These are phyloP conservation scores for Globisporangium orthogonon DNA, from an alignment of 352 stramenopile genomes.

Conservation along the genomic window DNA sequence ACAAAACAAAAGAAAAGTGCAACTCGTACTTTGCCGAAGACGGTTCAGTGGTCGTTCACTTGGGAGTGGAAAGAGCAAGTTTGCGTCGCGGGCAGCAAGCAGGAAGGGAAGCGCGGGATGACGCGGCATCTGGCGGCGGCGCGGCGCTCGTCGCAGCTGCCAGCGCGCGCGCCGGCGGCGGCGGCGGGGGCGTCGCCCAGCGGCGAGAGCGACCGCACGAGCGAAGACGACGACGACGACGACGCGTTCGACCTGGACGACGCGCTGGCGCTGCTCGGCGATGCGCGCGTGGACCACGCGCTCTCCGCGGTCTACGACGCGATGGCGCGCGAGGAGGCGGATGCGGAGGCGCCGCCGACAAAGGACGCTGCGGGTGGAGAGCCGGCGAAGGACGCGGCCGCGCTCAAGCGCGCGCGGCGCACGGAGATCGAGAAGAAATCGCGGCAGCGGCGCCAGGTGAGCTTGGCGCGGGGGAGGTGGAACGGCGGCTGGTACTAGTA, in stretches of 20 bases:
- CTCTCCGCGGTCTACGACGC: slow-evolving; percentile 7
- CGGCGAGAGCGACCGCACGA: slow-evolving; percentile 5
- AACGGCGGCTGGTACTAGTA: too few relatives aligned
- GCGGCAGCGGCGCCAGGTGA: slow-evolving; percentile 28
- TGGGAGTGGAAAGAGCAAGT: too few relatives aligned
- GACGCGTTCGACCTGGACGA: slow-evolving; percentile 7
- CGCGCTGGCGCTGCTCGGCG: not conserved
- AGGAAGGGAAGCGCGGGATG: too few relatives aligned
- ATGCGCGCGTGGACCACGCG: not conserved
- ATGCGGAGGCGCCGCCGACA: not conserved
- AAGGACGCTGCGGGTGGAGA: too few relatives aligned
- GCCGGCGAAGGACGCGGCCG: too few relatives aligned
- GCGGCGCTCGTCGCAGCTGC: too few relatives aligned
- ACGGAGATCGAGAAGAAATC: slow-evolving; percentile 65
- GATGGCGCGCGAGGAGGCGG: slow-evolving; percentile 2
- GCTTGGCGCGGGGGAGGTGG: too few relatives aligned
- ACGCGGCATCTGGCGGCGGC: too few relatives aligned
- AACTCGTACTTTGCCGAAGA: too few relatives aligned
- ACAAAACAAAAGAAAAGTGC: too few relatives aligned
- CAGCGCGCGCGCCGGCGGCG: not conserved
- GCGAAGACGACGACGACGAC: slow-evolving; percentile 1
- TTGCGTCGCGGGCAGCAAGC: too few relatives aligned
- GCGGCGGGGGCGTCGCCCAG: slow-evolving; percentile 1
- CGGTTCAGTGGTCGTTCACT: too few relatives aligned
- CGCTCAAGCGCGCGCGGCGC: slow-evolving; percentile 28